phyloP scores from a whole-genome alignment of 2,329 filamentous ascomycete species.

The Canariomyces notabilis region DNA sequence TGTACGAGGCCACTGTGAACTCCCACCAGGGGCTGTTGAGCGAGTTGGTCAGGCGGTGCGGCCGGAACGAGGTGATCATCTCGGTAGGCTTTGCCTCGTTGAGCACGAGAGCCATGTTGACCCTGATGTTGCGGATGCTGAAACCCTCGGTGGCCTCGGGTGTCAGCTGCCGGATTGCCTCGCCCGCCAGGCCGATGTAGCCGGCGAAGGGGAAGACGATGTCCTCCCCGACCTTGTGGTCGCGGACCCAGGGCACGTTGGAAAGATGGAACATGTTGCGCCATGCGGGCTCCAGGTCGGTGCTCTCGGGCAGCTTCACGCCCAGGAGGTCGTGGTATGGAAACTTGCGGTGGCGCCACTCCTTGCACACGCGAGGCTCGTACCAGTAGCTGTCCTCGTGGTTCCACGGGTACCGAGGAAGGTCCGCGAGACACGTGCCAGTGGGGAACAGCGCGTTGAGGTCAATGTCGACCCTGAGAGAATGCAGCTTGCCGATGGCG shows the following conservation, averaged over 20 bases:
- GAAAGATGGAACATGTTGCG: conserved; percentile 38
- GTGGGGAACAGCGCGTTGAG: conserved; percentile 4
- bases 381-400: conserved; percentile 30
- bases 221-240: conserved; percentile 34
- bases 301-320: conserved; percentile 22
- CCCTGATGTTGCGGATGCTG: conserved; percentile 1
- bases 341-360: conserved; percentile 6
- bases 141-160: conserved; percentile 1
- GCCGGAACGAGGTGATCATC: conserved; percentile 4
- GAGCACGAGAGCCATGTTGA: conserved; percentile 8
- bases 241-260: conserved; percentile 41
- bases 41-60: neutral
- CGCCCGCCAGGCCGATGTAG: conserved; percentile 35
- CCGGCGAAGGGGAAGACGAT: conserved; percentile 34
- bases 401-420: conserved; percentile 39
- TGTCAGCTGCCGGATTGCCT: conserved; percentile 30
- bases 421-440: conserved; percentile 11
- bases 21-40: conserved; percentile 8
- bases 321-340: conserved; percentile 28
- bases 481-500: conserved; percentile 7
- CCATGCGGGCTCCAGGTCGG: conserved; percentile 35
- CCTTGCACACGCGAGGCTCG: conserved; percentile 18
- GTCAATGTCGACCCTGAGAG: neutral
- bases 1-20: conserved; percentile 9
- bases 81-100: conserved; percentile 3